Conservation (phyloP, 2,329 filamentous ascomycete genomes). For the Pseudocercospora crystallina region DNA sequence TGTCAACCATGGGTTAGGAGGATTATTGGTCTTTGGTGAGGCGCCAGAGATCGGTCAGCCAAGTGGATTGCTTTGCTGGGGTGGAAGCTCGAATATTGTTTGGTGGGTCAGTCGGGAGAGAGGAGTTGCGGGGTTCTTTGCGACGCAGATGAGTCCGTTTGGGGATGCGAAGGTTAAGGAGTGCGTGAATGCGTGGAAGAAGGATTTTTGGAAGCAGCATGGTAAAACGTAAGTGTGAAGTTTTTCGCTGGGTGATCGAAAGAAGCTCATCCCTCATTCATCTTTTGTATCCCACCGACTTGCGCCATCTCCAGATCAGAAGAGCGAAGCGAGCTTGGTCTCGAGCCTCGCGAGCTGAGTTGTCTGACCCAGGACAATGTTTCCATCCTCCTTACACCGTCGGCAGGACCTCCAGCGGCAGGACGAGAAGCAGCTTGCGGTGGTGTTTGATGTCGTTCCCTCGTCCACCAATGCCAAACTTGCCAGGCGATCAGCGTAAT, state of each 20-base stretch:
- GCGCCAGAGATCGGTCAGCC: constrained; percentile 10
- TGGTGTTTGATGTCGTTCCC: no score
- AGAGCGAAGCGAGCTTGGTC: no score
- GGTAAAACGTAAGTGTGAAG: background rate
- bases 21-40: background rate
- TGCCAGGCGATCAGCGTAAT: background rate
- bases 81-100: constrained; percentile 14
- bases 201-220: constrained; percentile 10
- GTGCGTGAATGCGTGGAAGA: constrained; percentile 14
- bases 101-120: constrained; percentile 14
- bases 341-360: no score
- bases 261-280: no score
- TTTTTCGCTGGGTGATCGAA: no score
- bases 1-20: constrained; percentile 15
- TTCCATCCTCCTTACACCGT: no score
- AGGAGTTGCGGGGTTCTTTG: constrained; percentile 15
- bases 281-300: no score
- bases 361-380: no score
- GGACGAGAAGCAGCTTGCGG: no score
- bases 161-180: constrained; percentile 8
- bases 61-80: constrained; percentile 12
- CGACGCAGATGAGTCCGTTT: constrained; percentile 14
- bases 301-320: no score
- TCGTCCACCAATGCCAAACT: background rate
- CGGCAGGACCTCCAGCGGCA: no score